Percentiles rank a stretch among this genome's conserved stretches.
phyloP scores from a whole-genome alignment of 768 basidiomycete species.

The Lactifluus piperatus region DNA sequence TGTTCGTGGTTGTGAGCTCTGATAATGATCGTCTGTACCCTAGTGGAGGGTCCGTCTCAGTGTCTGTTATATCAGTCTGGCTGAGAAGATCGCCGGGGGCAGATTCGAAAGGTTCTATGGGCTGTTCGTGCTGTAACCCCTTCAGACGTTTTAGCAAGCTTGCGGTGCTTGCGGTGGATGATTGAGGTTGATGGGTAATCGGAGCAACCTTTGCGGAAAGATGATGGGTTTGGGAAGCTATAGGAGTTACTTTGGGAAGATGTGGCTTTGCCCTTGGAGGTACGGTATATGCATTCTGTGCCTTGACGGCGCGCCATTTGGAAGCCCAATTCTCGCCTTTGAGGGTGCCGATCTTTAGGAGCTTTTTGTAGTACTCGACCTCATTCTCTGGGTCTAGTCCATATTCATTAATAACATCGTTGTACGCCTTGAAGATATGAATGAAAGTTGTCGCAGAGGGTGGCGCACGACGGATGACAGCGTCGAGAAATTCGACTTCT shows the following conservation, averaged over 20 bases:
- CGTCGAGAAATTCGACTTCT: constrained; percentile 67
- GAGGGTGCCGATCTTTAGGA: constrained; percentile 75
- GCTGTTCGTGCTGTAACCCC: constrained; percentile 7
- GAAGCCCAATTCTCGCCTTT: constrained; percentile 74
- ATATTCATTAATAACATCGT: constrained; percentile 62
- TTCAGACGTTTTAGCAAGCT: constrained; percentile 17
- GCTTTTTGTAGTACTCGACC: constrained; percentile 71
- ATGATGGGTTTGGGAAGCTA: not conserved
- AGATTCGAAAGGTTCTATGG: constrained; percentile 1
- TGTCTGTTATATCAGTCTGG: constrained; percentile 3
- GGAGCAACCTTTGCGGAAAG: not conserved
- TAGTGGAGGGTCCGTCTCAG: constrained; percentile 4
- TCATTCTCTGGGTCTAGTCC: constrained; percentile 71
- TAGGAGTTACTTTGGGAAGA: constrained; percentile 7
- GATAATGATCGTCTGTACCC: not conserved
- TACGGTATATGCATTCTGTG: constrained; percentile 36
- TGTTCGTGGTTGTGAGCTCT: constrained; percentile 22
- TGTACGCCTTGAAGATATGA: constrained; percentile 79
- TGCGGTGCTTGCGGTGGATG: constrained; percentile 16
- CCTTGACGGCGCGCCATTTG: constrained; percentile 71
- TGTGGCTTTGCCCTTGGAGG: not conserved
- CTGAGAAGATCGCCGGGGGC: constrained; percentile 9
- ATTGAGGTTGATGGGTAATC: not conserved
- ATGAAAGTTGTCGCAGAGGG: constrained; percentile 66
- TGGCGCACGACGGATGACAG: constrained; percentile 61